phyloP scores from a whole-genome alignment of 768 basidiomycete genomes.

The Mycena rebaudengoi region DNA sequence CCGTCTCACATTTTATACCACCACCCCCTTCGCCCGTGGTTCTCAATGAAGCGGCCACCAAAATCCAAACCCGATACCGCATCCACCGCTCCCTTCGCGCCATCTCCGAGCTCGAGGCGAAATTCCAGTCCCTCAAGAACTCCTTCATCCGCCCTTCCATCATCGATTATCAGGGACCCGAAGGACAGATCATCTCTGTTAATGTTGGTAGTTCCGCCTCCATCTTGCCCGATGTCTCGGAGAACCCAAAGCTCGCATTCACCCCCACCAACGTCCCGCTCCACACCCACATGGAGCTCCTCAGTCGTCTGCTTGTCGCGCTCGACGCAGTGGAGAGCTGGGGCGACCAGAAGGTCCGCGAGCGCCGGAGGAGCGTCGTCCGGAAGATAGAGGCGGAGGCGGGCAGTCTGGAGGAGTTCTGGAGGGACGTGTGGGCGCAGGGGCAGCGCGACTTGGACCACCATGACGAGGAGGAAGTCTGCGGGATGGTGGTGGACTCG shows the following conservation, averaged over 20 bases:
- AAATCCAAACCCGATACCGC: constrained; percentile 58
- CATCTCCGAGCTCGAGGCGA: constrained; percentile 47
- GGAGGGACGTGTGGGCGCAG: constrained; percentile 46
- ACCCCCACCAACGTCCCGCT: constrained; percentile 66
- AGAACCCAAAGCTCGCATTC: constrained; percentile 61
- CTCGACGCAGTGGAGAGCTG: constrained; percentile 76
- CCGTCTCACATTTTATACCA: no score
- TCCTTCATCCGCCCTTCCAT: constrained; percentile 53
- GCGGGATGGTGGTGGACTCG: background rate
- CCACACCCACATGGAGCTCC: constrained; percentile 67
- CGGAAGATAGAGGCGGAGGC: constrained; percentile 69
- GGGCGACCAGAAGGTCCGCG: constrained; percentile 63
- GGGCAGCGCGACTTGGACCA: constrained; percentile 19
- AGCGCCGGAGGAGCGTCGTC: constrained; percentile 60
- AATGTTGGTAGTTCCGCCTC: constrained; percentile 27
- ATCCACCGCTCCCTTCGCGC: constrained; percentile 48
- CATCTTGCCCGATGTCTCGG: constrained; percentile 19
- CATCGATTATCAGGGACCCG: constrained; percentile 56
- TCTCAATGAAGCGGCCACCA: constrained; percentile 51
- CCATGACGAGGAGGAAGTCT: constrained; percentile 24
- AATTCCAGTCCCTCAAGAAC: constrained; percentile 54
- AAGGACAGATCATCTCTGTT: constrained; percentile 39
- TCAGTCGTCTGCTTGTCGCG: constrained; percentile 68
- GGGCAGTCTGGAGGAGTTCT: constrained; percentile 55
- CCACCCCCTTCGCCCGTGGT: constrained; percentile 36